These are phyloP conservation scores for Puccinia horiana DNA, from an alignment of 1,284 basidiomycete species.

Conservation along the genomic window DNA sequence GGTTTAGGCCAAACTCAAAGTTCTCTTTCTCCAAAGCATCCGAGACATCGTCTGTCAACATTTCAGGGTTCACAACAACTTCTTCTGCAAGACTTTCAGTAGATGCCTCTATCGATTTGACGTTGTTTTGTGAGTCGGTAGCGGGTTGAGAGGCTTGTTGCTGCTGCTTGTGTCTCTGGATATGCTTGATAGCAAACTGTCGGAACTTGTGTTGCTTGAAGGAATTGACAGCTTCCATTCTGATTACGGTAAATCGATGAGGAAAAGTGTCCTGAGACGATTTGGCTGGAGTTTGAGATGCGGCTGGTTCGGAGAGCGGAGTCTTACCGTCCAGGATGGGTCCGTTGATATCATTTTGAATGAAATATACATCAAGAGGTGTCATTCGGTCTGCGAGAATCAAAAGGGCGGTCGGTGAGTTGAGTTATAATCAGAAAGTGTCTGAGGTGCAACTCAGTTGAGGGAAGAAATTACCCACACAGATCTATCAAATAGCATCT, in stretches of 20 bases:
- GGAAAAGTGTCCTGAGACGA: slow-evolving; percentile 28
- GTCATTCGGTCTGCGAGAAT: slow-evolving; percentile 42
- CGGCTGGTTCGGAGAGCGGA: background rate
- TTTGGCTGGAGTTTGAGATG: background rate
- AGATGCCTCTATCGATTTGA: background rate
- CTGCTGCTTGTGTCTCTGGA: slow-evolving; percentile 35
- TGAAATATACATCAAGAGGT: slow-evolving; percentile 44
- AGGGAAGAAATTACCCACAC: slow-evolving; percentile 52
- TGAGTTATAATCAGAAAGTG: background rate
- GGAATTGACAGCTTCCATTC: slow-evolving; percentile 35
- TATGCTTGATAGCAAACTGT: slow-evolving; percentile 33
- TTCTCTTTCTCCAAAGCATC: slow-evolving; percentile 51
- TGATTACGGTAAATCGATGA: slow-evolving; percentile 44
- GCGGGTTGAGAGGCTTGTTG: slow-evolving; percentile 20
- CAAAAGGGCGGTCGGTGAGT: background rate
- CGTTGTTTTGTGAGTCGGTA: background rate
- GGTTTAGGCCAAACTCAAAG: slow-evolving; percentile 65
- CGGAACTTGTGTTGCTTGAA: slow-evolving; percentile 47
- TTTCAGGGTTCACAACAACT: slow-evolving; percentile 57
- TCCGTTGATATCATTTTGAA: slow-evolving; percentile 48
- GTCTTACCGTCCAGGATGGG: slow-evolving; percentile 42
- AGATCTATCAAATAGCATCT: slow-evolving; percentile 65
- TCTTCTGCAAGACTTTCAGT: slow-evolving; percentile 54
- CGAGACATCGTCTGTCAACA: slow-evolving; percentile 53
- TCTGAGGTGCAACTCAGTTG: background rate